Conservation (phyloP, 768 basidiomycete genomes). For the Phylloporus arenicola region DNA sequence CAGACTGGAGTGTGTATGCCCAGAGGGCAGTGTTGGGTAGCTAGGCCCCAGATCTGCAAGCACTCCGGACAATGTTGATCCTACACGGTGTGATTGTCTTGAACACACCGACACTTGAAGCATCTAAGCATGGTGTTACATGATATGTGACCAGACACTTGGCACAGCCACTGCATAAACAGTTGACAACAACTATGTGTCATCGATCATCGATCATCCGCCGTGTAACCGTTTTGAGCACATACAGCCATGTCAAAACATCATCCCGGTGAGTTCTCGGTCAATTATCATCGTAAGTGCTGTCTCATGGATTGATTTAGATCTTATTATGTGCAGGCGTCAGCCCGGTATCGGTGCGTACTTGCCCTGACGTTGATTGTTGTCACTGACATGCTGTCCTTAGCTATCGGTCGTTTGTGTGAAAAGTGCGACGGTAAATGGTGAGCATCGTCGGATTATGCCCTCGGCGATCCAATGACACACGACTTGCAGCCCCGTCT, state of each 20-base stretch:
- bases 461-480: background rate
- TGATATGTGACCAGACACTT: too few species aligned
- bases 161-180: slow-evolving; percentile 18
- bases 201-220: background rate
- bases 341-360: slow-evolving; percentile 92
- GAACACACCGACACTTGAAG: too few species aligned
- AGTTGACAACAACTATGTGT: slow-evolving; percentile 13
- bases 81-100: too few species aligned
- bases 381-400: slow-evolving; percentile 4
- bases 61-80: too few species aligned
- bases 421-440: slow-evolving; percentile 99
- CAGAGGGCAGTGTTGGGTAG: too few species aligned
- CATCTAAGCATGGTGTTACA: too few species aligned
- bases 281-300: background rate
- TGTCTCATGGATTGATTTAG: slow-evolving; percentile 34
- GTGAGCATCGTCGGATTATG: slow-evolving; percentile 40
- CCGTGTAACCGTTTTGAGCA: background rate
- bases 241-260: slow-evolving; percentile 73
- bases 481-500: slow-evolving; percentile 68
- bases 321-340: slow-evolving; percentile 97
- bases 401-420: slow-evolving; percentile 88
- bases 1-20: too few species aligned
- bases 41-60: too few species aligned
- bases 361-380: background rate
- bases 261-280: slow-evolving; percentile 59